Evolutionary conservation across 306 rosid species (phyloP).

Genomic region (Trifolium dubium): DNA sequence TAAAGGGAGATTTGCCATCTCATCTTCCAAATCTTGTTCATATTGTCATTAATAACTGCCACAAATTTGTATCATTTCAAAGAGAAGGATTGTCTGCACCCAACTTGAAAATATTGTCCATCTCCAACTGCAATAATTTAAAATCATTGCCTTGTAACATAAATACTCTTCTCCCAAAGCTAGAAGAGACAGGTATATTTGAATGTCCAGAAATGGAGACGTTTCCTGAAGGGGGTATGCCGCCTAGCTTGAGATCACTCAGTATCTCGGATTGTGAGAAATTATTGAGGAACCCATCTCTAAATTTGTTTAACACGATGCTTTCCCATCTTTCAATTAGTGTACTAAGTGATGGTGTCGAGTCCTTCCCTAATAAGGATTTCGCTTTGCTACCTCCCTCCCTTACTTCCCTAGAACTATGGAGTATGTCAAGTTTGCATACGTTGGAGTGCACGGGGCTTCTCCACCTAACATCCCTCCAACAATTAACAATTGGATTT

Average conservation of each 20-base stretch:
- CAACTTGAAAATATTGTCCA: neutral
- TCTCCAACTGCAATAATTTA: neutral
- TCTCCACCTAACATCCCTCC: conserved; percentile 16
- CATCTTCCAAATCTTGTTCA: neutral
- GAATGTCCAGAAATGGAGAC: conserved; percentile 10
- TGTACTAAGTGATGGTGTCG: neutral
- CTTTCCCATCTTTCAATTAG: too few relatives aligned
- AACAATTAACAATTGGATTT: neutral
- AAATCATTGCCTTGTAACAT: neutral
- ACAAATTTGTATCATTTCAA: conserved; percentile 2
- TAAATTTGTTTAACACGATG: neutral
- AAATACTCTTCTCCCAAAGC: conserved; percentile 19
- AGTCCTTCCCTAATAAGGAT: conserved; percentile 4
- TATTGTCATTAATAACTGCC: accelerated
- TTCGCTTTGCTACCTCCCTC: conserved; percentile 11
- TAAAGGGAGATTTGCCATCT: neutral
- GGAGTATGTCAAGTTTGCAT: neutral
- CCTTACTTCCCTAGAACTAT: neutral
- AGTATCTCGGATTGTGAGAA: too few relatives aligned
- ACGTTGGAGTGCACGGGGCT: neutral
- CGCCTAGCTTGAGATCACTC: neutral
- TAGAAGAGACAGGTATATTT: accelerated
- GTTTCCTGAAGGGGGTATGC: conserved; percentile 18
- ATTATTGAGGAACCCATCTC: too few relatives aligned
- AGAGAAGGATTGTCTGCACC: conserved; percentile 4